Base-by-base conservation (phyloP, 768 basidiomycete species). In the Russula griseocarnosa region DNA sequence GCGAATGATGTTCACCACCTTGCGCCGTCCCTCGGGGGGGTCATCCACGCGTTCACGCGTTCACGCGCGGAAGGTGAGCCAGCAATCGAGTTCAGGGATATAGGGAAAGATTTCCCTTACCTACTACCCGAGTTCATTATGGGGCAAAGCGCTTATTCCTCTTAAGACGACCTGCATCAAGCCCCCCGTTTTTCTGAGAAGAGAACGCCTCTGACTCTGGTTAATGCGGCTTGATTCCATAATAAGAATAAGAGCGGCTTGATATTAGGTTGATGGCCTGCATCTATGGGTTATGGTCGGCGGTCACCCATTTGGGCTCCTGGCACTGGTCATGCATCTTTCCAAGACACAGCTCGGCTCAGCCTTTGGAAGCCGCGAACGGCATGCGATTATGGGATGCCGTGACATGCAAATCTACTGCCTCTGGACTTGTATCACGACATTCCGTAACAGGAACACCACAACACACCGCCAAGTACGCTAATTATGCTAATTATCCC, bases 281-380 rank as follows among this genome's bases (percentile, higher is more conserved):
- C 22, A 52, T n/a, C 36, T 42, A 16, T 53, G 51, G 51, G 10
- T 30, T 44, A 32, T 50, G 58, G 11, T 38, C 32, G 34, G 32
- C 53, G 34, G 58, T 20, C 36, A 47, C 32, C 58, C 28, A 20
- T 51, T 52, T 28, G 36, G 42, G 20, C 20, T 36, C 13, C 16
- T 52, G 14, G 30, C 32, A 14, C 1, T 46, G 5, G 42, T 61
- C 20, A 46, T 36, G 36, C 54, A 55, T 8, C 42, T 47, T 28
- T 54, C 24, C 36, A 50, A 47, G 54, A 61, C 53, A 40, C 53
- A 61, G 36, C 28, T 55, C 60, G 54, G 53, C 46, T 62, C 40
- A 26, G 55, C 24, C 34, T 53, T 47, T 55, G 58, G 44, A 61
- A 36, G 54, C 16, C 34, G 34, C 18, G 3, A 46, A 49, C 14